Base-by-base conservation (phyloP, 2,329 filamentous ascomycete species). In the Curvularia sp. region DNA sequence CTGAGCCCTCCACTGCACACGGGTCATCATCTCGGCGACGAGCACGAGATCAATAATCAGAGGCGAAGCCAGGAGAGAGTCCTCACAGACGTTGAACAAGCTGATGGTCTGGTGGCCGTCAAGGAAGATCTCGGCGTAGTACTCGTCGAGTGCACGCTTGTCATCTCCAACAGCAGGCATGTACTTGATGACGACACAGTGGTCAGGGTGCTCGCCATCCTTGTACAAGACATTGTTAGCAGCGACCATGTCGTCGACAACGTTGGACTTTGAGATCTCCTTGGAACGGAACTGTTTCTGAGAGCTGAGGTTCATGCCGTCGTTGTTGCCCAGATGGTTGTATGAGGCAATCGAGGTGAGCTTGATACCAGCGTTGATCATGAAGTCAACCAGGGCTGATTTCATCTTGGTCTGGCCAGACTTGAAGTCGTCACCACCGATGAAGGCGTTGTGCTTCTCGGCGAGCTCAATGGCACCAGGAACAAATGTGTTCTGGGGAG, bases 351-450 rank as follows among this genome's bases (percentile, higher is more conserved):
- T 98, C 39, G 93, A 97, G 59, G 94, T 98, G 75, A 99, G 88
- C 84, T 97, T 97, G 86, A 99, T 98, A 77, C 95, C 95, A 47
- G 95, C 95, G 78, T 89, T 97, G 88, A 99, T 97, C 77, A 99
- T 81, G 83, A 99, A 99, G 81, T 99, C 95, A 45, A 98, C 95
- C 28, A 99, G 87, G 19, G 95, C 95, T 60, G 95, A 98, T 84
- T 99, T 99, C 95, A 99, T 99, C 88, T 99, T 99, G 78, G 95
- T 99, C 85, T 99, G 95, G 63, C 95, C 95, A 63, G 95, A 98
- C 84, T 99, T 99, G 89, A 99, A 99, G 82, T 99, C 95, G 73
- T 99, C 95, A 66, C 95, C 95, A 58, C 95, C 95, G 72, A 99
- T 93, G 83, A 96, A 99, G 62, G 93, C 88, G 56, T 86, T 85